phyloP scores from a whole-genome alignment of 352 stramenopile species.

The Plasmopara halstedii region DNA sequence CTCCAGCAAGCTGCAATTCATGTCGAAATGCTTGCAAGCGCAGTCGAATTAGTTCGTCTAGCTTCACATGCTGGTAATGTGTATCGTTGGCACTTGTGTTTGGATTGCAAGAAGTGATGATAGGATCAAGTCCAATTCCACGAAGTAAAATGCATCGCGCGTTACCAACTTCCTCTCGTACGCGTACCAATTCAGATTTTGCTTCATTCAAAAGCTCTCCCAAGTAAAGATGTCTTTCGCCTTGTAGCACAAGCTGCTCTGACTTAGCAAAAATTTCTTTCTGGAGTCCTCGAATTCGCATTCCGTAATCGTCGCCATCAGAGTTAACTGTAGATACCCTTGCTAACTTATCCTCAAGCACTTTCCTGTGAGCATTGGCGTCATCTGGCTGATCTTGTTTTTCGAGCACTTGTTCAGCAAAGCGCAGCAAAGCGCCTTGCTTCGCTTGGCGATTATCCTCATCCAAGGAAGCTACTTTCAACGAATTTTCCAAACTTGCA shows the following conservation, averaged over 20 bases:
- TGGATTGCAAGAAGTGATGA: conserved; percentile 6
- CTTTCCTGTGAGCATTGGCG: conserved; percentile 28
- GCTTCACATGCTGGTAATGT: conserved; percentile 62
- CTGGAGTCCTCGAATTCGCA: conserved; percentile 41
- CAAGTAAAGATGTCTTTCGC: conserved; percentile 56
- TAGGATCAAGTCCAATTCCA: conserved; percentile 39
- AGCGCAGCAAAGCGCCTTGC: conserved; percentile 27
- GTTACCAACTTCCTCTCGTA: conserved; percentile 44
- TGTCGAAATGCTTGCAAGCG: conserved; percentile 58
- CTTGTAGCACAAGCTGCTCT: conserved; percentile 63
- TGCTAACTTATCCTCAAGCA: conserved; percentile 46
- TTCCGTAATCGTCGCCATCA: conserved; percentile 19
- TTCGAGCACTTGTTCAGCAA: conserved; percentile 24
- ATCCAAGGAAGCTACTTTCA: conserved; percentile 17
- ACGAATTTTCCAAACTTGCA: conserved; percentile 9
- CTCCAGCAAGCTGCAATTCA: conserved; percentile 41
- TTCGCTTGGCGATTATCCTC: conserved; percentile 30
- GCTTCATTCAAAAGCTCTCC: conserved; percentile 35
- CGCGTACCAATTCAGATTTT: conserved; percentile 31
- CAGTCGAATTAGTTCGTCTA: conserved; percentile 64
- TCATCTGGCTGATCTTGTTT: conserved; percentile 28
- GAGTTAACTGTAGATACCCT: conserved; percentile 27
- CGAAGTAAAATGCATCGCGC: conserved; percentile 44
- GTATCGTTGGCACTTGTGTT: conserved; percentile 33
- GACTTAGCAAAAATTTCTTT: conserved; percentile 68